A percentile compares a stretch with the other conserved stretches of the same genome.
These are phyloP conservation scores for Ustilago vetiveriae DNA, from an alignment of 1,284 basidiomycete species.

Conservation along the genomic window DNA sequence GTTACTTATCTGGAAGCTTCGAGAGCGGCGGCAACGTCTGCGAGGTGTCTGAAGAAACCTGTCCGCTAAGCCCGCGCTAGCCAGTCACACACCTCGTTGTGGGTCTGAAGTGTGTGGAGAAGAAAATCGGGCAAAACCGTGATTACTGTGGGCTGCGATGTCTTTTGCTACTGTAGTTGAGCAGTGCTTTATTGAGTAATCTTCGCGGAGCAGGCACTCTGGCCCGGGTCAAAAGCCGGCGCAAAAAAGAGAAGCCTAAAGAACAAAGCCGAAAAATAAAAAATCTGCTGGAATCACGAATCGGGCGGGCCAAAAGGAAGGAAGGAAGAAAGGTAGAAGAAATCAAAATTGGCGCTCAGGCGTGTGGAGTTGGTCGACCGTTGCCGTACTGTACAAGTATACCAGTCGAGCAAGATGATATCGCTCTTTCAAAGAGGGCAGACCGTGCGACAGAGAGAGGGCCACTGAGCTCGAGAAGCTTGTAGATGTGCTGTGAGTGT, in stretches of 20 bases:
- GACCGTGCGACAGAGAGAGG: too few relatives aligned
- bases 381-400: too few relatives aligned
- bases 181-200: conserved; percentile 15
- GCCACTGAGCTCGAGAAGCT: too few relatives aligned
- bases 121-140: conserved; percentile 34
- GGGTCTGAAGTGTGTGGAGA: not conserved
- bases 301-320: not conserved
- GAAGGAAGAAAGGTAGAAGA: not conserved
- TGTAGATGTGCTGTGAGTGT: too few relatives aligned
- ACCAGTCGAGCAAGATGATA: too few relatives aligned
- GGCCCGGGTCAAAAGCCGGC: conserved; percentile 16
- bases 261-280: conserved; percentile 14
- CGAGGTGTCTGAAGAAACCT: not conserved
- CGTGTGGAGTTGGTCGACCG: too few relatives aligned
- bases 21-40: conserved; percentile 4
- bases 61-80: conserved; percentile 22
- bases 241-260: conserved; percentile 24
- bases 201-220: not conserved
- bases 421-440: too few relatives aligned
- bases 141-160: conserved; percentile 2
- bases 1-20: conserved; percentile 29
- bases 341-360: too few relatives aligned
- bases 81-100: not conserved
- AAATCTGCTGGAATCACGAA: not conserved
- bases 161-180: not conserved